Evolutionary conservation across 805 yeast species (phyloP).

Genomic region (Pichia kluyveri): DNA sequence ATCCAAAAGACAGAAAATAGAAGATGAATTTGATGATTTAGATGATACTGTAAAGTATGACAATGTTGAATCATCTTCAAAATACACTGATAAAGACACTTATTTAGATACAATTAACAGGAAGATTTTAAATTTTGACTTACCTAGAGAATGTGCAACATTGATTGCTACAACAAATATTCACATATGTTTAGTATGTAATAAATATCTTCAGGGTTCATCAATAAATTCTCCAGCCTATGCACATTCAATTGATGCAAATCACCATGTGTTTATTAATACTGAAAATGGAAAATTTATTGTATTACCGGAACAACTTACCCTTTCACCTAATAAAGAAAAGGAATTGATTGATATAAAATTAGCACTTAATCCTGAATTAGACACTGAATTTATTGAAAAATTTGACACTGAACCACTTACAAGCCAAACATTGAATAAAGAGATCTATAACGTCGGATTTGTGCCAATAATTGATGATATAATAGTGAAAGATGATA

Average conservation of each 20-base stretch:
- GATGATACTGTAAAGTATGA: constrained; percentile 1
- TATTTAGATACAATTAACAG: constrained; percentile 38
- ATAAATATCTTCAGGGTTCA: constrained; percentile 65
- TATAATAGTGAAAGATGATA: constrained; percentile 25
- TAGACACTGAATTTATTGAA: constrained; percentile 26
- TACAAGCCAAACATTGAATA: constrained; percentile 33
- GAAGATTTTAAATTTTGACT: constrained; percentile 52
- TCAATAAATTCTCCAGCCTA: constrained; percentile 57
- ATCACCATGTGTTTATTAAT: constrained; percentile 57
- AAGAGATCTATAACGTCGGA: constrained; percentile 47
- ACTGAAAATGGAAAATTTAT: constrained; percentile 41
- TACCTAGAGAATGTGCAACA: constrained; percentile 56
- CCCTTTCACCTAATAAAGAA: constrained; percentile 25
- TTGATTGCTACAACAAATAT: constrained; percentile 53
- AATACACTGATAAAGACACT: constrained; percentile 8
- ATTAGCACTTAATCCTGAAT: constrained; percentile 44
- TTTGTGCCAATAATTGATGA: constrained; percentile 52
- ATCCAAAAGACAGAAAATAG: background rate
- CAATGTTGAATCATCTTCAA: background rate
- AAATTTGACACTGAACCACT: constrained; percentile 19
- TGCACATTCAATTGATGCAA: constrained; percentile 51
- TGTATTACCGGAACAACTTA: constrained; percentile 55
- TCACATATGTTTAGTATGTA: constrained; percentile 68
- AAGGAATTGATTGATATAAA: constrained; percentile 42
- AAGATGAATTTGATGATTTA: constrained; percentile 6